phyloP scores from a whole-genome alignment of 768 basidiomycete species.

The Mycena filopes region DNA sequence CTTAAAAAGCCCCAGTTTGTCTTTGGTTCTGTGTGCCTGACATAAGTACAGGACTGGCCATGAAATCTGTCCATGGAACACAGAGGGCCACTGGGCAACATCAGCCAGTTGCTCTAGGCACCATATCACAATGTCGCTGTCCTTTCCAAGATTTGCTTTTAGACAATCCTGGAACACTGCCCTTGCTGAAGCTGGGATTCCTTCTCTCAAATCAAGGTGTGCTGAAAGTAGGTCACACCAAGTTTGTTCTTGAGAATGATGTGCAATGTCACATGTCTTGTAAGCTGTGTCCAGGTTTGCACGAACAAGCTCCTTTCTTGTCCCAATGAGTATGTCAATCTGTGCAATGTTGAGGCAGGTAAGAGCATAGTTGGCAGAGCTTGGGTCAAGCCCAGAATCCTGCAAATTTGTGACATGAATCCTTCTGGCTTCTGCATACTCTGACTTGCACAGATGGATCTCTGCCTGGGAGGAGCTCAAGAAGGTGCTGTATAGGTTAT shows the following conservation, averaged over 20 bases:
- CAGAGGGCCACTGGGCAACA: neutral
- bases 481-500: neutral
- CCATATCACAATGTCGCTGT: neutral
- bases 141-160: neutral
- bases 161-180: neutral
- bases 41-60: too few relatives aligned
- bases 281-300: neutral
- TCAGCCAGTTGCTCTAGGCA: conserved; percentile 3
- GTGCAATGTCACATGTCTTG: neutral
- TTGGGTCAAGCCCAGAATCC: neutral
- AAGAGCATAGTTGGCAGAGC: neutral
- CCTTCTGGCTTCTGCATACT: neutral
- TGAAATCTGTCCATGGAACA: neutral
- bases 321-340: neutral
- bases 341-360: neutral
- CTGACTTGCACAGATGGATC: neutral
- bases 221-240: neutral
- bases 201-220: neutral
- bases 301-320: neutral
- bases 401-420: neutral
- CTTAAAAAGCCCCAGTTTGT: neutral
- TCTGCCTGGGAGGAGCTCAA: neutral
- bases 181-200: neutral
- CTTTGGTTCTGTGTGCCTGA: too few relatives aligned
- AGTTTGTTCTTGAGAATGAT: neutral